Base-by-base conservation (phyloP, 202 grass and related monocot genomes). In the Zoysia matrella region DNA sequence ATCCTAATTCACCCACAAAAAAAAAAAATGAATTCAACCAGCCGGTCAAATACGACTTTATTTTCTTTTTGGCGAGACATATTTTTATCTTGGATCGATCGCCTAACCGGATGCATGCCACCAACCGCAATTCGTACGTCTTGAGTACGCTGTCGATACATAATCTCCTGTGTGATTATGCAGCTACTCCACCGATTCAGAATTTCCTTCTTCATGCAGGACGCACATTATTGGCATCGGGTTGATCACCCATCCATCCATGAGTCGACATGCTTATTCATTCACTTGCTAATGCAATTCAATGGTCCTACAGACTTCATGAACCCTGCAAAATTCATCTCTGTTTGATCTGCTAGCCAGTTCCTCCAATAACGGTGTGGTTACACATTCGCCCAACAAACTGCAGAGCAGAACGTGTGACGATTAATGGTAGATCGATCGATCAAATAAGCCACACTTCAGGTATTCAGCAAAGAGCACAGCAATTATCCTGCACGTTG, bases 241-340 rank as follows among this genome's bases (percentile, higher is more conserved):
- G 46, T 47, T 47, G 46, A 6, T 22, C 43, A 30, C 16, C 50
- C 48, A 11, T 18, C 15, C 47, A n/a, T 65, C 7, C 13, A 46
- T 73, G 55, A 13, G 63, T 44, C 57, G 42, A 52, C 47, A 52
- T 43, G 22, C 22, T 30, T 30, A 30, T 30, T n/a, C 43, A 60
- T 80, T 69, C 46, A 62, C 46, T 78, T 43, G 8, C 67, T 63
- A 72, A 72, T 14, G 13, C 11, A 45, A 73, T 6, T 30, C 22
- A 30, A 30, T 30, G 30, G 69, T 57, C 47, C 57, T 18, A 53
- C 14, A 54, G 11, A 54, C 7, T 1, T 50, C 64, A 14, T 43
- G 45, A 46, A 56, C 47, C 61, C 45, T 15, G 8, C 8, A 51
- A 12, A 15, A 40, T 44, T 53, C 30, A 74, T 54, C 11, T 54